phyloP scores from a whole-genome alignment of 495 filamentous ascomycete genomes.

The Neurospora sp. region DNA sequence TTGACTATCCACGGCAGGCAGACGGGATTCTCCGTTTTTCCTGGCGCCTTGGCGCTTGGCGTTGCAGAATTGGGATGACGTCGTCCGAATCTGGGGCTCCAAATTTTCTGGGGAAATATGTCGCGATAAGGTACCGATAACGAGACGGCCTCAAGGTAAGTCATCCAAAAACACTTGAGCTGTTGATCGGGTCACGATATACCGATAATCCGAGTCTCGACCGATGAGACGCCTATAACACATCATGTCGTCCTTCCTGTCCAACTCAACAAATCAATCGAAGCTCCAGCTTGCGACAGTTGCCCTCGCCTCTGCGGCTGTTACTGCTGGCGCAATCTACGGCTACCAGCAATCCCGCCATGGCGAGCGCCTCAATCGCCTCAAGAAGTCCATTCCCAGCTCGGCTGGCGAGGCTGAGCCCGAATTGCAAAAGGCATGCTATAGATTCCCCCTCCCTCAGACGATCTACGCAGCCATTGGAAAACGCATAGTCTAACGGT shows the following conservation, averaged over 20 bases:
- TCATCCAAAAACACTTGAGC: neutral
- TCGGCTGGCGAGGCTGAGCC: conserved; percentile 24
- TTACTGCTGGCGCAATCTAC: conserved; percentile 62
- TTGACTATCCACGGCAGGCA: neutral
- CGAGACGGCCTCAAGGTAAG: neutral
- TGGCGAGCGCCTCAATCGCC: conserved; percentile 49
- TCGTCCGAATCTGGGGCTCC: neutral
- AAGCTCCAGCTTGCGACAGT: conserved; percentile 61
- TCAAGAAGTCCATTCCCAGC: conserved; percentile 67
- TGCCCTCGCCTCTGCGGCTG: conserved; percentile 62
- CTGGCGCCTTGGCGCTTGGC: neutral
- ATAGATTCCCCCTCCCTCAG: neutral
- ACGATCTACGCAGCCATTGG: neutral
- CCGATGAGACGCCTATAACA: neutral
- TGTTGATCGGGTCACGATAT: neutral
- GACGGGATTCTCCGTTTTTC: neutral
- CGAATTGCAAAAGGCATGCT: conserved; percentile 21
- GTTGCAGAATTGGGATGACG: neutral
- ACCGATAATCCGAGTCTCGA: neutral
- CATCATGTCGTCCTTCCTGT: conserved; percentile 30
- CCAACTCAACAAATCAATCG: conserved; percentile 22
- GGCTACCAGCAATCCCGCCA: conserved; percentile 58
- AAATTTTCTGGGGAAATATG: neutral
- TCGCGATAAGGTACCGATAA: neutral
- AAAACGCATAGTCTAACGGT: neutral